Evolutionary conservation across 2,329 filamentous ascomycete genomes (phyloP).

Genomic region (Colletotrichum theobromicola): DNA sequence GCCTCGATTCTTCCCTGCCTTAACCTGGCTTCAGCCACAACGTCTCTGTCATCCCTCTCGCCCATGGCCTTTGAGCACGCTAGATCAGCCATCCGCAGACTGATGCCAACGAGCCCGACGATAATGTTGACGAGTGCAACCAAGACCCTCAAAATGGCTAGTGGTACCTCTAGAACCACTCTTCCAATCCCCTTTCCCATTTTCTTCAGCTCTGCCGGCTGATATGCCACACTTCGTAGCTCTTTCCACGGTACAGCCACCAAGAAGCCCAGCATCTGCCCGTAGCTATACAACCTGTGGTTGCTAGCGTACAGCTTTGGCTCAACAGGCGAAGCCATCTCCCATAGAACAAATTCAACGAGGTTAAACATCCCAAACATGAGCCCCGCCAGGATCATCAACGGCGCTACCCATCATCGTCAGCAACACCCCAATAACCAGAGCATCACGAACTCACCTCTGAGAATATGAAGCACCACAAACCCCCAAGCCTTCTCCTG

Average conservation of each 20-base stretch:
- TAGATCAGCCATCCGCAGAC: not conserved
- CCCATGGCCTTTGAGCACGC: not conserved
- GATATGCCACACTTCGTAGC: not conserved
- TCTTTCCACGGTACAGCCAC: not conserved
- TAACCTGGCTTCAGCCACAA: conserved; percentile 9
- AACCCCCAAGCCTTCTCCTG: not conserved
- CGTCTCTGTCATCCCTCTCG: not conserved
- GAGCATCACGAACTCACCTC: not conserved
- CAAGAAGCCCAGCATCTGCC: conserved; percentile 12
- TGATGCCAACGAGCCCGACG: not conserved
- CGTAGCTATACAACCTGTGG: conserved; percentile 3
- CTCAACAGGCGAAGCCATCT: conserved; percentile 1
- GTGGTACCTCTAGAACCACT: not conserved
- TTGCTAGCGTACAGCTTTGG: conserved; percentile 17
- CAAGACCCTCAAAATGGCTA: not conserved
- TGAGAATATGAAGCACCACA: not conserved
- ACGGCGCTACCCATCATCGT: not conserved
- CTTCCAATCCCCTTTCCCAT: not conserved
- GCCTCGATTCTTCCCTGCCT: conserved; percentile 7
- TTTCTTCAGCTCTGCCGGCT: not conserved
- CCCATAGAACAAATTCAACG: conserved; percentile 13
- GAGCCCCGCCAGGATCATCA: conserved; percentile 7
- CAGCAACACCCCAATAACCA: not conserved
- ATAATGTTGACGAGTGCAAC: not conserved
- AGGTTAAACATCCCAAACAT: conserved; percentile 16